A percentile compares a stretch with the other conserved stretches of the same genome.
These are phyloP conservation scores for Lentinula sp. DNA, from an alignment of 768 basidiomycete species.

Conservation along the genomic window DNA sequence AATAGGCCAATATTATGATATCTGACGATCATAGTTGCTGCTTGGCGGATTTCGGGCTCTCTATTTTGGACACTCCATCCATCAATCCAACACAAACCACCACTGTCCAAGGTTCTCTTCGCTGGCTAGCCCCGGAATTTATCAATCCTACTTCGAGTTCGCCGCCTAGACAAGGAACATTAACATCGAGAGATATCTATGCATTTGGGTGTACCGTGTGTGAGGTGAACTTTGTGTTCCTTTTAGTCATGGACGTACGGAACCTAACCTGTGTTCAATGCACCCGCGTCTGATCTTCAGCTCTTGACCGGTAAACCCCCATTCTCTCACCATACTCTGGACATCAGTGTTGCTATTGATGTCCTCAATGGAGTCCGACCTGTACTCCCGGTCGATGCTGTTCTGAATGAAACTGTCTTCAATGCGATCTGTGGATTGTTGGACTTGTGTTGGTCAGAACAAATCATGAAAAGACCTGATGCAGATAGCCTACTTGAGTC, in stretches of 20 bases:
- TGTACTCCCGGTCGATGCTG: background rate
- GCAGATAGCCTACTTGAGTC: background rate
- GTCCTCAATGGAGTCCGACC: slow-evolving; percentile 7
- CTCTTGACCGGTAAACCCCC: slow-evolving; percentile 7
- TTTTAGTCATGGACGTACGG: background rate
- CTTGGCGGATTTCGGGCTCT: slow-evolving; percentile 23
- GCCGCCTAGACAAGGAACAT: background rate
- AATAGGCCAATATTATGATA: slow-evolving; percentile 22
- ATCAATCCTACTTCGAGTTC: background rate
- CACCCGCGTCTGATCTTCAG: background rate
- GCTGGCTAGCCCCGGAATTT: slow-evolving; percentile 12
- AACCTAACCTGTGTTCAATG: background rate
- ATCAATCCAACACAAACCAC: background rate
- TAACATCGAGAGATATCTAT: slow-evolving; percentile 8
- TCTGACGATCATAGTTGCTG: slow-evolving; percentile 18
- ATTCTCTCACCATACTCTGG: slow-evolving; percentile 2
- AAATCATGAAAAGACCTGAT: background rate
- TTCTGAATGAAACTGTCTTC: background rate
- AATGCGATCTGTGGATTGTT: background rate
- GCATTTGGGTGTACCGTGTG: slow-evolving; percentile 8
- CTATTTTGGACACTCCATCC: background rate
- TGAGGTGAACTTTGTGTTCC: slow-evolving; percentile 3
- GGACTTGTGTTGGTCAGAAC: slow-evolving; percentile 6
- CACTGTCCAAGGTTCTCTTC: slow-evolving; percentile 7
- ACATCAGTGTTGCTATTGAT: slow-evolving; percentile 2